These are phyloP conservation scores for Rhodomyrtus tomentosa DNA, from an alignment of 345 rosid genomes.

Conservation along the genomic window DNA sequence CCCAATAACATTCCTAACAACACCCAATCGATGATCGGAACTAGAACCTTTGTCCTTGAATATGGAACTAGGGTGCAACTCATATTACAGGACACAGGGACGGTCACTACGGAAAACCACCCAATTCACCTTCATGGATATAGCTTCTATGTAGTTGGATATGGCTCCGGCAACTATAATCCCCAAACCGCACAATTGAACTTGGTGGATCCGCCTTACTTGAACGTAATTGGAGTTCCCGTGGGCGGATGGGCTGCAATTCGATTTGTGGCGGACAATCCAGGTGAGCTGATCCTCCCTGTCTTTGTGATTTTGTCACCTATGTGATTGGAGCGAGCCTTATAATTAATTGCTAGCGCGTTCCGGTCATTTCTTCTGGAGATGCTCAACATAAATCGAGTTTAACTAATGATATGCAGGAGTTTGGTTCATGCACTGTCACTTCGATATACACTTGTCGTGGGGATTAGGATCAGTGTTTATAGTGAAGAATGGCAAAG, in stretches of 20 bases:
- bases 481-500: constrained; percentile 61
- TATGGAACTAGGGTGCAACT: constrained; percentile 62
- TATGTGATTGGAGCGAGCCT: neutral
- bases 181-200: constrained; percentile 38
- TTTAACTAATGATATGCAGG: constrained; percentile 18
- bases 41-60: constrained; percentile 49
- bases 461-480: constrained; percentile 77
- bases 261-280: constrained; percentile 69
- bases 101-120: constrained; percentile 67
- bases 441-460: constrained; percentile 60
- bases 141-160: constrained; percentile 73
- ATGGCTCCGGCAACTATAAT: constrained; percentile 55
- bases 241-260: constrained; percentile 92
- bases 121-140: constrained; percentile 91
- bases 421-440: constrained; percentile 89
- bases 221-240: constrained; percentile 86
- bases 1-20: constrained; percentile 57
- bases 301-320: neutral
- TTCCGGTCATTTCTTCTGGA: neutral
- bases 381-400: neutral
- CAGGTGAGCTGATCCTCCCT: constrained; percentile 25
- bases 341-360: neutral
- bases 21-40: constrained; percentile 59
- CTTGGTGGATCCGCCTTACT: constrained; percentile 68
- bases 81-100: constrained; percentile 70